Evolutionary conservation across 306 rosid genomes (phyloP), one percentile per base, ranked within the genome.

Genomic region (Spatholobus suberectus): DNA sequence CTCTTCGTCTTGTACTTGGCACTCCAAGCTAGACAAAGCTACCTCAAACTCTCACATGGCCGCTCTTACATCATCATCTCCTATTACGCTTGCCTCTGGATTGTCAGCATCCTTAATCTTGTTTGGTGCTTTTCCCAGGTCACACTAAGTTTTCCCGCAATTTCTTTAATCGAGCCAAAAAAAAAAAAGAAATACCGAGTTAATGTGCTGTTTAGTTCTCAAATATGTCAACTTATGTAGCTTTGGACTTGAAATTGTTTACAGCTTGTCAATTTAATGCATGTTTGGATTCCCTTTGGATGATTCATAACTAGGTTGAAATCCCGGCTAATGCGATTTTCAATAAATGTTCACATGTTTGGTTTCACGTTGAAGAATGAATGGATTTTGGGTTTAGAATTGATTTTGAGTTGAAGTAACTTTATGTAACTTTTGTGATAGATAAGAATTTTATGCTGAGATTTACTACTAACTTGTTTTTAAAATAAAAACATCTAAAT

Each of bases 71-170:
- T 87, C 59, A 87, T 87, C 1, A 81, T 78, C 26, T 84, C 90
- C 0, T 87, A 87, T 61, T 87, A 87, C 44, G 79, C 43, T 0
- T 81, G 55, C 69, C 88, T 87, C 43, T 87, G 90, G 90, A 80
- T 87, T 26, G 90, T 85, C 32, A 87, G 80, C 82, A 26, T 84
- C 32, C 90, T 87, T 55, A 87, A 87, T 79, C 88, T 85, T 61
- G 67, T 86, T 69, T 96, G 99, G 99, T 93, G 96, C 88, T 58
- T 73, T 44, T 83, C 89, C n/a, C 99, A 96, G 99, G 99, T 96
- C 1, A 20, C 21, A 11, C 38, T 26, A 20, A 41, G 14, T 46
- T 44, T 27, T 20, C 29, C 8, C 27, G 0, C 58, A 8, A 24
- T 58, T 41, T 20, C 43, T 41, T 57, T 38, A 54, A 70, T 70